A percentile compares a stretch with the other conserved stretches of the same genome.
These are phyloP conservation scores for Lathyrus sativus DNA, from an alignment of 306 rosid species.

Conservation along the genomic window DNA sequence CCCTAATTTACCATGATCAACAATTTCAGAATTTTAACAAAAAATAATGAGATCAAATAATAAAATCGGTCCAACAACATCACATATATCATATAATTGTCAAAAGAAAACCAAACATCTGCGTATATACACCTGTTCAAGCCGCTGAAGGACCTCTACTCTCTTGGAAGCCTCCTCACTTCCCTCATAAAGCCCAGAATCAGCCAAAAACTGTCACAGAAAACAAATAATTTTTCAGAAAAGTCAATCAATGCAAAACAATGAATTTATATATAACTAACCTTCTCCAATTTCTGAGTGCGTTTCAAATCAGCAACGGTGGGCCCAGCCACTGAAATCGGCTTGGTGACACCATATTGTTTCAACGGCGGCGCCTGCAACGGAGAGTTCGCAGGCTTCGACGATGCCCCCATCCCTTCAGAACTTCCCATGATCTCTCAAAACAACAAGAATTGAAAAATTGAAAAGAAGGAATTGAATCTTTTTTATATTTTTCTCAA, in stretches of 20 bases:
- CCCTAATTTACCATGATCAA: not conserved
- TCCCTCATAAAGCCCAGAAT: slow-evolving; percentile 67
- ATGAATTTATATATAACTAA: slow-evolving; percentile 28
- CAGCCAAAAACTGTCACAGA: slow-evolving; percentile 50
- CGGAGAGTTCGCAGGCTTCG: slow-evolving; percentile 31
- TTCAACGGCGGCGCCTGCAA: slow-evolving; percentile 32
- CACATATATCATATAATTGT: too few species aligned
- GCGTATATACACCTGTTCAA: slow-evolving; percentile 46
- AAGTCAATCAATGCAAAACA: not conserved
- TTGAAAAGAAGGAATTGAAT: not conserved
- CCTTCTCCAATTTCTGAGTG: slow-evolving; percentile 65
- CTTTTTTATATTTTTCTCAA: not conserved
- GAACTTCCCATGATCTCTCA: slow-evolving; percentile 56
- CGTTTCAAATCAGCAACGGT: slow-evolving; percentile 50
- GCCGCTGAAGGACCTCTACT: slow-evolving; percentile 59
- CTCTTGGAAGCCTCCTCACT: slow-evolving; percentile 63
- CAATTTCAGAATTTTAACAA: not conserved
- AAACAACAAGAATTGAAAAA: not conserved
- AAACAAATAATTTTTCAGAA: slow-evolving; percentile 7
- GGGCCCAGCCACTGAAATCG: slow-evolving; percentile 71
- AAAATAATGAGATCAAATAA: too few species aligned
- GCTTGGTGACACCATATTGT: slow-evolving; percentile 67
- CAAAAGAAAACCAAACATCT: not conserved
- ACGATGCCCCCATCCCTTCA: slow-evolving; percentile 47
- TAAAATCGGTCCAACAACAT: too few species aligned